Evolutionary conservation across 805 yeast genomes (phyloP), one percentile per base, ranked within the genome.

Genomic region (Wickerhamia fluorescens): DNA sequence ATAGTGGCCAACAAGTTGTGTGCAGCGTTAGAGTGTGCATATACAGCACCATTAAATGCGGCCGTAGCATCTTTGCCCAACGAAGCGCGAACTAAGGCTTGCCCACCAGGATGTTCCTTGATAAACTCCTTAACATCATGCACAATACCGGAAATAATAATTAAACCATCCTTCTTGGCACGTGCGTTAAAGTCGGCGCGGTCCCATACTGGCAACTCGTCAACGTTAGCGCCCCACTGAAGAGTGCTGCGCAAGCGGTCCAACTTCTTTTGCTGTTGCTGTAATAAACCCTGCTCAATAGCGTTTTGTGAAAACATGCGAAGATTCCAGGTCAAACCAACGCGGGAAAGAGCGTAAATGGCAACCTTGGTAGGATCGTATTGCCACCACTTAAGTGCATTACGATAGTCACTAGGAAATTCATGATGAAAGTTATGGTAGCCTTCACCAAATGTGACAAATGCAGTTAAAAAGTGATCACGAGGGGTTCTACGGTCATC

Each of bases 361-460:
- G 69, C 44, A 27, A 73, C 47, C 59, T 82, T 82, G 28, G 92
- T 81, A 42, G 94, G 94, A 53, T 83, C 94, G 51, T 75, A 82
- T 67, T 82, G 89, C 66, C 77, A 82, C 92, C 92, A 82, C 52
- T 75, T 78, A 51, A 82, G 68, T 12, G 92, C 92, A 51, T 82
- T 82, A 71, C 94, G 75, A 71, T 82, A 83, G 61, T 83, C 94
- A 12, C 84, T 72, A 46, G 94, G 92, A 71, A 82, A 83, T 65
- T 82, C 94, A 55, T 83, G 94, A 57, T 83, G 94, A 75, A 82
- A 83, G 61, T 83, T 83, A 51, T 83, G 92, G 67, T 82, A 81
- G 39, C 94, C 94, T 61, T 83, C 94, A 57, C 94, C 94, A 48
- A 82, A 81, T 0, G 94, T 83, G 35, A 81, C 86, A 35, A 82